These are phyloP conservation scores for Gillenia trifoliata DNA, from an alignment of 306 rosid species.

Conservation along the genomic window DNA sequence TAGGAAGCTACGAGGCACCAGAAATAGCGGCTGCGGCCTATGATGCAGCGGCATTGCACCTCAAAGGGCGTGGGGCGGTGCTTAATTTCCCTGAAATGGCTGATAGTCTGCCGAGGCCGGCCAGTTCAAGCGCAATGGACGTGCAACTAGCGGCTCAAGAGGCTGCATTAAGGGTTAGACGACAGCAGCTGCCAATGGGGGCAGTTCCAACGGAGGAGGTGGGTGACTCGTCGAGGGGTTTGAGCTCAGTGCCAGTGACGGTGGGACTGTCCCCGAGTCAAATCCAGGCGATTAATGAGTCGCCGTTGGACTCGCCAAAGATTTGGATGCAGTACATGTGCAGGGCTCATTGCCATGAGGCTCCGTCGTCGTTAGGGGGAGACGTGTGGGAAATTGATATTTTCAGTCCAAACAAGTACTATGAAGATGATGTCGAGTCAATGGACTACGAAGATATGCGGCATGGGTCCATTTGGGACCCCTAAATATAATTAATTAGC, in stretches of 20 bases:
- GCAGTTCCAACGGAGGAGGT: background rate
- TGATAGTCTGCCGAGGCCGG: slow-evolving; percentile 46
- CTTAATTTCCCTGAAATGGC: slow-evolving; percentile 70
- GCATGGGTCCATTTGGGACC: background rate
- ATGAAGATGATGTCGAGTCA: background rate
- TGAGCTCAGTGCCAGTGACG: slow-evolving; percentile 24
- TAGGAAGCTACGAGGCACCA: slow-evolving; percentile 68
- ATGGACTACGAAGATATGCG: background rate
- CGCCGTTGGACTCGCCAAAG: slow-evolving; percentile 80
- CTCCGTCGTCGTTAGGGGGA: background rate
- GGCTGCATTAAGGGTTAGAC: slow-evolving; percentile 51
- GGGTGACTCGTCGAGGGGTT: background rate
- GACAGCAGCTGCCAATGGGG: background rate
- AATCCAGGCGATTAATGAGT: slow-evolving; percentile 85
- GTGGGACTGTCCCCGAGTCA: slow-evolving; percentile 64
- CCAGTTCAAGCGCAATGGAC: slow-evolving; percentile 45
- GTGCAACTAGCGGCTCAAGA: slow-evolving; percentile 68
- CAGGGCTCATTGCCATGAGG: background rate
- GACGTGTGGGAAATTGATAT: background rate
- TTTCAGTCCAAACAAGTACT: background rate
- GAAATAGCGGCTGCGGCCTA: slow-evolving; percentile 94
- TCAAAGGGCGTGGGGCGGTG: slow-evolving; percentile 42
- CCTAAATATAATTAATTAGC: background rate
- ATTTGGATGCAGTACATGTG: slow-evolving; percentile 64
- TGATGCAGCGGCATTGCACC: slow-evolving; percentile 76